Percentiles rank a stretch among this genome's conserved stretches.
These are phyloP conservation scores for Pezicula radicicola DNA, from an alignment of 2,329 filamentous ascomycete species.

Conservation along the genomic window DNA sequence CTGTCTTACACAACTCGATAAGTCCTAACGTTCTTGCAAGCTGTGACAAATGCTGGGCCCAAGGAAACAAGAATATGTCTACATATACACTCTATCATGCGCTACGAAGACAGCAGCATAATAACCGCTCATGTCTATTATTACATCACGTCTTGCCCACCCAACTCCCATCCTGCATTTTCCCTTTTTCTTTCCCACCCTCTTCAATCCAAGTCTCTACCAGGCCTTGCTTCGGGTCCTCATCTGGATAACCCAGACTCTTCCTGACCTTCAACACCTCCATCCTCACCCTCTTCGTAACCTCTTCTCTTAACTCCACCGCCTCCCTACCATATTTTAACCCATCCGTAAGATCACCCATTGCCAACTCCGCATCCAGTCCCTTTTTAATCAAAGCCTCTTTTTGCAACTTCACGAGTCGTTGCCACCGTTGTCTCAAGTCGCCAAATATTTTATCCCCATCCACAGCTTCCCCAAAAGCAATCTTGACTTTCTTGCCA, in stretches of 20 bases:
- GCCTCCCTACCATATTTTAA: conserved; percentile 73
- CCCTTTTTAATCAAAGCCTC: conserved; percentile 33
- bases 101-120: too few relatives aligned
- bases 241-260: conserved; percentile 66
- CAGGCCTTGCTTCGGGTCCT: conserved; percentile 72
- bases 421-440: conserved; percentile 70
- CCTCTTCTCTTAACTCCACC: conserved; percentile 72
- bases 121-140: background rate
- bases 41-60: too few relatives aligned
- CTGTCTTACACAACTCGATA: too few relatives aligned
- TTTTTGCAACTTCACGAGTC: conserved; percentile 54
- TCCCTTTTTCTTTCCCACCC: conserved; percentile 51
- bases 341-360: conserved; percentile 61
- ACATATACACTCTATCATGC: too few relatives aligned
- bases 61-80: too few relatives aligned
- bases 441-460: conserved; percentile 74
- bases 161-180: conserved; percentile 58
- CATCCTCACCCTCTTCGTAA: conserved; percentile 72
- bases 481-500: conserved; percentile 67
- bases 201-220: conserved; percentile 76
- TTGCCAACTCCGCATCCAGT: conserved; percentile 28
- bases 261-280: conserved; percentile 78
- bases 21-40: too few relatives aligned
- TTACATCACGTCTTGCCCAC: conserved; percentile 44
- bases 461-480: conserved; percentile 77